Evolutionary conservation across 768 basidiomycete species (phyloP).

Genomic region (Tricholoma hemisulphureum): DNA sequence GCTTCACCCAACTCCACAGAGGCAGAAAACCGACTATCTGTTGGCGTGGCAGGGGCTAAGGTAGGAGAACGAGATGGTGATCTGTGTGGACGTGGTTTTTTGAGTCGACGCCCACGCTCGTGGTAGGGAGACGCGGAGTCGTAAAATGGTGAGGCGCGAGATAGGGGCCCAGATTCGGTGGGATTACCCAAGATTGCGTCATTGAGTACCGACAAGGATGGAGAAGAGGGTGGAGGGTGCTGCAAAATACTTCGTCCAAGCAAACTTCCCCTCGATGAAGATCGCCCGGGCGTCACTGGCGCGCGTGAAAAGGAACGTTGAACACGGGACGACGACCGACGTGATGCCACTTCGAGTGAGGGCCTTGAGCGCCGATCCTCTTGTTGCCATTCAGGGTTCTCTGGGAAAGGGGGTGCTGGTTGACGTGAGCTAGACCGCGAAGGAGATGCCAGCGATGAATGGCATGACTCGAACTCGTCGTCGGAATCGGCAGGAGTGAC

Average conservation of each 20-base stretch:
- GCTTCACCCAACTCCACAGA: constrained; percentile 11
- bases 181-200: constrained; percentile 13
- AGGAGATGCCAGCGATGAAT: constrained; percentile 13
- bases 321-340: constrained; percentile 40
- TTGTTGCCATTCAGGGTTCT: constrained; percentile 25
- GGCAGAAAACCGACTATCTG: constrained; percentile 24
- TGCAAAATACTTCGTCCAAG: constrained; percentile 42
- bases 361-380: constrained; percentile 27
- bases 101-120: constrained; percentile 35
- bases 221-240: constrained; percentile 28
- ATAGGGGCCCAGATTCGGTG: constrained; percentile 25
- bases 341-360: constrained; percentile 35
- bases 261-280: constrained; percentile 36
- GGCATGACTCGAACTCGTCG: constrained; percentile 21
- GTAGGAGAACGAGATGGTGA: constrained; percentile 20
- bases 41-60: constrained; percentile 43
- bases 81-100: constrained; percentile 16
- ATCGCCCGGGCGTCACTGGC: constrained; percentile 40
- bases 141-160: constrained; percentile 22
- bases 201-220: constrained; percentile 18
- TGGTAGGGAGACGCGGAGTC: constrained; percentile 32
- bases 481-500: constrained; percentile 33
- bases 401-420: constrained; percentile 16
- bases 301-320: constrained; percentile 52
- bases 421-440: constrained; percentile 33